A percentile compares a stretch with the other conserved stretches of the same genome.
Evolutionary conservation across 768 basidiomycete genomes (phyloP).

Genomic region (Naematelia encephala): DNA sequence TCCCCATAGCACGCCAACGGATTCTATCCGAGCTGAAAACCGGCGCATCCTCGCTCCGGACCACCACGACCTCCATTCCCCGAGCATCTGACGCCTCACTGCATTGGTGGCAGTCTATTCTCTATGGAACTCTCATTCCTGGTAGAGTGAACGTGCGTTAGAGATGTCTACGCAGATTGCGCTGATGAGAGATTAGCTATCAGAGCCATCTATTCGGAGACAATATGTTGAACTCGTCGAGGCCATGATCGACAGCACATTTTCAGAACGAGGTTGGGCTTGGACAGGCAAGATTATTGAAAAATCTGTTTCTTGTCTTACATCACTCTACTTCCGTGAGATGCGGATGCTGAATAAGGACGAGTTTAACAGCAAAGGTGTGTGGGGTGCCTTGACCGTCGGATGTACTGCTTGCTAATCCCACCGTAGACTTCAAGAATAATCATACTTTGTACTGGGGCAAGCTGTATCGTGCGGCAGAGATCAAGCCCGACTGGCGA

Average conservation of each 20-base stretch:
- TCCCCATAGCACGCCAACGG: slow-evolving; percentile 70
- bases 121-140: slow-evolving; percentile 34
- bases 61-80: slow-evolving; percentile 53
- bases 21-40: slow-evolving; percentile 78
- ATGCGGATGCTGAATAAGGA: slow-evolving; percentile 75
- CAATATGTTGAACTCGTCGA: slow-evolving; percentile 55
- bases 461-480: slow-evolving; percentile 65
- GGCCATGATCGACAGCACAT: slow-evolving; percentile 66
- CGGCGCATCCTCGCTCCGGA: slow-evolving; percentile 68
- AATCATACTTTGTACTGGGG: slow-evolving; percentile 78
- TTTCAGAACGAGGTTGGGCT: slow-evolving; percentile 76
- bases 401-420: no score
- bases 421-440: slow-evolving; percentile 65
- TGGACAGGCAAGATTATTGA: slow-evolving; percentile 75
- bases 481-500: slow-evolving; percentile 82
- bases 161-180: neutral
- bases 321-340: slow-evolving; percentile 75
- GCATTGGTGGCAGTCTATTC: slow-evolving; percentile 62
- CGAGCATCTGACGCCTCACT: slow-evolving; percentile 74
- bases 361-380: slow-evolving; percentile 72
- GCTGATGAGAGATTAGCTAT: slow-evolving; percentile 19
- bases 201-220: slow-evolving; percentile 14
- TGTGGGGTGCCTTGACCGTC: no score
- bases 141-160: slow-evolving; percentile 26
- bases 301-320: slow-evolving; percentile 68